phyloP scores from a whole-genome alignment of 2,329 filamentous ascomycete species.

The Blumeria graminis region DNA sequence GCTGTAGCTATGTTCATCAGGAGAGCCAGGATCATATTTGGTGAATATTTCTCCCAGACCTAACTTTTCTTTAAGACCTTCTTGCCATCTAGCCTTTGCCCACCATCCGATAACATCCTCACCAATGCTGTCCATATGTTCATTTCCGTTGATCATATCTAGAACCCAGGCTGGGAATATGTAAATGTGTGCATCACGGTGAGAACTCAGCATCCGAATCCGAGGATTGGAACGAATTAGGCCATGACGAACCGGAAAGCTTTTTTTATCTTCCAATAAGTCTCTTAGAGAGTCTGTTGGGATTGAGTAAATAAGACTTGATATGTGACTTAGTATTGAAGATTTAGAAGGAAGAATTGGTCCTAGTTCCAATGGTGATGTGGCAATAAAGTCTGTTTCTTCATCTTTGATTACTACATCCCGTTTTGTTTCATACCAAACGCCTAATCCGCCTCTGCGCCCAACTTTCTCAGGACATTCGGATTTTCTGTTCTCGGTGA shows the following conservation, averaged over 20 bases:
- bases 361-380: slow-evolving; percentile 37
- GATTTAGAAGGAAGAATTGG: slow-evolving; percentile 33
- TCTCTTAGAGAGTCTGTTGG: slow-evolving; percentile 80
- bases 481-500: slow-evolving; percentile 21
- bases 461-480: slow-evolving; percentile 30
- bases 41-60: slow-evolving; percentile 42
- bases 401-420: slow-evolving; percentile 63
- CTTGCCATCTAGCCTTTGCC: slow-evolving; percentile 86
- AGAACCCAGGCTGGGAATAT: slow-evolving; percentile 82
- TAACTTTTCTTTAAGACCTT: slow-evolving; percentile 55
- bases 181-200: slow-evolving; percentile 85
- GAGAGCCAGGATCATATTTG: slow-evolving; percentile 18
- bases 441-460: slow-evolving; percentile 56
- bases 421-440: slow-evolving; percentile 75
- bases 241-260: slow-evolving; percentile 49
- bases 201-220: slow-evolving; percentile 57
- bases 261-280: slow-evolving; percentile 48
- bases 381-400: slow-evolving; percentile 79
- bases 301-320: slow-evolving; percentile 64
- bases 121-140: slow-evolving; percentile 63
- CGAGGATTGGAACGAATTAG: slow-evolving; percentile 51
- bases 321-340: slow-evolving; percentile 42
- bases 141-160: slow-evolving; percentile 57
- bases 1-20: slow-evolving; percentile 13
- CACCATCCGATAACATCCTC: slow-evolving; percentile 89